Evolutionary conservation across 352 stramenopile genomes (phyloP), one percentile per base, ranked within the genome.

Genomic region (Phytophthora foliorum): DNA sequence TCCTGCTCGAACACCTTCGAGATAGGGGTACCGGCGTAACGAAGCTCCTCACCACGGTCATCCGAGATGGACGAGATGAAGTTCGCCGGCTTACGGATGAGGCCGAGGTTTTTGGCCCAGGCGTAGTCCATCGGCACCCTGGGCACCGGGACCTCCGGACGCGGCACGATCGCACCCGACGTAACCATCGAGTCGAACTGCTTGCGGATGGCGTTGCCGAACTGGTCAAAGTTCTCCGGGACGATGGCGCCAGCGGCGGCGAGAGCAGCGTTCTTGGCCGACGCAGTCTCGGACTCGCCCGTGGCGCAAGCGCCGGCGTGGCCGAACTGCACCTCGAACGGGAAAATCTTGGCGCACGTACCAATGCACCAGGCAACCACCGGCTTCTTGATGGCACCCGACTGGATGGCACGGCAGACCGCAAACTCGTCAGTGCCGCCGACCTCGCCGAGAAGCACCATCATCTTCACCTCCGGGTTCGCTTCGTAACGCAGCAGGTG

Each of bases 291-390:
- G 29, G 93, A 93, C 68, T 98, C 85, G 52, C 93, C 95, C 42
- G 91, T 93, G 13, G 96, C 96, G 64, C 96, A 97, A 36, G 96
- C 96, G 62, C 97, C 97, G 21, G 97, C 97, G 77, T 99, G 97
- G 48, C 96, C 97, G 72, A 99, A 99, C 80, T 99, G 97, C 50
- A 99, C 97, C 76, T 99, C 97, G 75, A 98, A 99, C 14, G 94
- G 91, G 81, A 99, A 99, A 66, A 98, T 98, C 63, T 97, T 98
- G 49, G 97, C 96, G 65, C 97, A 99, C 36, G 97, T 99, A 59
- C 97, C 97, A 80, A 99, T 99, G 79, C 96, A 98, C 97, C 97
- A 99, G n/a, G 96, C 97, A 48, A 99, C 84, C n/a, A 99, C 78
- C 16, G 97, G 97, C 81, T 99, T 99, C 27, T 81, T 98, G 71